These are phyloP conservation scores for Lodderomyces oxycetoniae DNA, from an alignment of 1,139 yeast genomes.

Conservation along the genomic window DNA sequence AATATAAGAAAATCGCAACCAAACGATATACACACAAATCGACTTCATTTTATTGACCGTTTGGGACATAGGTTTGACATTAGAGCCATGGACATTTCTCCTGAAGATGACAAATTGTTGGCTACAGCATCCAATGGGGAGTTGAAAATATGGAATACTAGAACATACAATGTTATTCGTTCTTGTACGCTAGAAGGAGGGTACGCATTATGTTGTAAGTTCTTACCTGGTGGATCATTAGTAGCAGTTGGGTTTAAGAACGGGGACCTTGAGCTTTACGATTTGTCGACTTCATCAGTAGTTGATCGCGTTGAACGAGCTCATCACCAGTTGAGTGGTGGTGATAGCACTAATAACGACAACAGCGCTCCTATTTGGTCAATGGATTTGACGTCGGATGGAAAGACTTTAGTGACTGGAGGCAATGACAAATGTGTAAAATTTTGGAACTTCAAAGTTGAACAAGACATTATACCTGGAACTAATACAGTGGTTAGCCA, in stretches of 20 bases:
- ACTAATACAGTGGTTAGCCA: conserved; percentile 49
- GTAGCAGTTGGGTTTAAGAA: conserved; percentile 87
- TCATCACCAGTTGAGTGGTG: conserved; percentile 35
- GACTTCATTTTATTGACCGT: conserved; percentile 57
- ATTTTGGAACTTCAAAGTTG: conserved; percentile 81
- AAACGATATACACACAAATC: conserved; percentile 27
- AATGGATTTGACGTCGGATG: conserved; percentile 80
- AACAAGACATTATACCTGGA: conserved; percentile 65
- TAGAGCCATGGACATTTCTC: conserved; percentile 75
- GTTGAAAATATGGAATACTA: conserved; percentile 82
- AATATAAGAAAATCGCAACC: conserved; percentile 43
- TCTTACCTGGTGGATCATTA: conserved; percentile 87
- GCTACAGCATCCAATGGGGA: conserved; percentile 91
- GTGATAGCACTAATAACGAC: conserved; percentile 18
- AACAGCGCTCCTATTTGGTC: conserved; percentile 84
- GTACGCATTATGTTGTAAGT: conserved; percentile 74
- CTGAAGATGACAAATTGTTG: conserved; percentile 74
- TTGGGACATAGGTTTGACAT: conserved; percentile 90
- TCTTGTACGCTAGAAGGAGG: conserved; percentile 74
- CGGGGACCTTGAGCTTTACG: conserved; percentile 82
- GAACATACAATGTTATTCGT: conserved; percentile 70
- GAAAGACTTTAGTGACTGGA: conserved; percentile 81
- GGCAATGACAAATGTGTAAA: conserved; percentile 89
- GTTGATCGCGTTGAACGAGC: conserved; percentile 70
- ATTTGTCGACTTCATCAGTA: conserved; percentile 75